Base-by-base conservation (phyloP, 306 rosid species). In the Hippophae tibetana region DNA sequence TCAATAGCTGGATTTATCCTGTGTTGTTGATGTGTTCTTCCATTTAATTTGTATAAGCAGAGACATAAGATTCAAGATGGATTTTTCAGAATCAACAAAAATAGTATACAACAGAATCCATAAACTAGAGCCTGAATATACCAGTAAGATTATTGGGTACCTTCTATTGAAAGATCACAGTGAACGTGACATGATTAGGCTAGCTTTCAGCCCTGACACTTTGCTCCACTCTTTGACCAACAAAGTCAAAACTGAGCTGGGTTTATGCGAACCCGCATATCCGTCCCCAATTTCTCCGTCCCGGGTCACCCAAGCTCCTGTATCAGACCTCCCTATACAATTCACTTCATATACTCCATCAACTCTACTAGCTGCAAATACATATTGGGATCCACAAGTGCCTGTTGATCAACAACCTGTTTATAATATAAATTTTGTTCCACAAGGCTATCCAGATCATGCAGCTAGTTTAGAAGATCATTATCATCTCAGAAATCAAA, bases 171-270 rank as follows among this genome's bases (percentile, higher is more conserved):
- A 76, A 67, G 76, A 61, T 10, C 74, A 62, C 14, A 68, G 70
- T 10, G 78, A 76, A 51, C 68, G 70, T 6, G 74, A 72, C 53
- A 72, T 79, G 81, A 75, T 72, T 55, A 64, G 81, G 43, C 26
- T 79, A 57, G 84, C 81, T 3, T 79, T 69, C n/a, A 63, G 81
- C 58, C 76, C 84, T 0, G 81, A 76, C 52, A 65, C 59, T 57
- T 18, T 72, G 64, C 65, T 79, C 53, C 67, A 65, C 14, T 64
- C 68, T 45, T 40, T 75, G 57, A 69, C 75, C 56, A 66, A 72
- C 60, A 66, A 72, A 55, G 84, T 74, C 7, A 79, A 76, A 69
- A 60, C 3, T 1, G 74, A 76, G 52, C 72, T 78, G 8, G 77
- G 76, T 5, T 68, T 76, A 43, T 52, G 67, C 18, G 71, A 72